Base-by-base conservation (phyloP, 805 yeast genomes). In the Nakazawaea sp. region DNA sequence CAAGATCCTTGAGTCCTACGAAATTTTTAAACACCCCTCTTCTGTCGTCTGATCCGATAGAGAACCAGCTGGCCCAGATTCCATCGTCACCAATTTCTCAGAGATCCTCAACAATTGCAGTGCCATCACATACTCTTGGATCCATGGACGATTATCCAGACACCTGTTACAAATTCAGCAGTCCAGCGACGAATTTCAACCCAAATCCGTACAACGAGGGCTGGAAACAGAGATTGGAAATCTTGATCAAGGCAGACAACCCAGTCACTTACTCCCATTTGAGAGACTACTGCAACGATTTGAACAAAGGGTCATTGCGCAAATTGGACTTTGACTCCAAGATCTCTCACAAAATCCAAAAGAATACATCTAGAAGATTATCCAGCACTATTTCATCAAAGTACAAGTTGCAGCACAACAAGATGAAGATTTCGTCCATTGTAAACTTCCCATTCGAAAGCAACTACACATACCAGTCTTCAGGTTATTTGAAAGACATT, bases 401-500 rank as follows among this genome's bases (percentile, higher is more conserved):
- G 12, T 27, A 29, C 18, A 26, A 13, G 7, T 8, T 6, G 6
- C 7, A 30, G 9, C 26, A 25, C 13, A 17, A 40, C 8, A 33
- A 26, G 24, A 36, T 36, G 40, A 31, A 33, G 19, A 33, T 41
- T 9, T 31, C 43, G 5, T 28, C 40, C 1, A 32, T 59, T 18
- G 51, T 56, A 7, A 67, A 71, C 49, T 72, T 70, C 48, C 79
- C 79, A 4, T 72, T 66, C 51, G 72, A 71, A 45, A 66, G 69
- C 18, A 70, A 72, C 46, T 71, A 72, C 49, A 65, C 73, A 13
- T 70, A 70, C 47, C 65, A 70, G 49, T 59, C 62, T 39, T 49
- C 62, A 35, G 71, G 76, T 2, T 72, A 70, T 45, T 52, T 70
- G 49, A 61, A 58, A 28, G 78, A 72, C 49, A 68, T 71, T 32